Conservation (phyloP, 2,329 filamentous ascomycete species). For the Alternaria longipes region DNA sequence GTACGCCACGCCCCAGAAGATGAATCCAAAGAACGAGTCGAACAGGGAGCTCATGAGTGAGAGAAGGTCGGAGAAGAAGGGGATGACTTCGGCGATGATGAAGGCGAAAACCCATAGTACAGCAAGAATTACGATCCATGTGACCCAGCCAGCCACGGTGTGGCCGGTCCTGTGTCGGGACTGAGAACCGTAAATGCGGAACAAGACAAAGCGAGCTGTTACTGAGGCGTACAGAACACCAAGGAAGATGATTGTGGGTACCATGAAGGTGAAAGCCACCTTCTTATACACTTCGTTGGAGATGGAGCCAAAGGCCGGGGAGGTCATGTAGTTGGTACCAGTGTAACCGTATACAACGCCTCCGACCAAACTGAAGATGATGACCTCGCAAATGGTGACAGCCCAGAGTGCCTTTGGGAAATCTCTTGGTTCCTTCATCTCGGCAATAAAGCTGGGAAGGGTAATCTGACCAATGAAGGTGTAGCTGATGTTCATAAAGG, state of each 20-base stretch:
- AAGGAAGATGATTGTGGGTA: constrained; percentile 91
- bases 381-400: constrained; percentile 86
- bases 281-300: constrained; percentile 81
- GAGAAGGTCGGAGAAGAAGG: constrained; percentile 83
- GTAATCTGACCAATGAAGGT: constrained; percentile 97
- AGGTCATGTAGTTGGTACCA: constrained; percentile 86
- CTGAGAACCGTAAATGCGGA: constrained; percentile 78
- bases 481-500: constrained; percentile 94
- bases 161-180: constrained; percentile 82
- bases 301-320: constrained; percentile 87
- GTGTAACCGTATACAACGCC: constrained; percentile 85
- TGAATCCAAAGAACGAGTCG: constrained; percentile 93
- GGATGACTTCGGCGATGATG: constrained; percentile 90
- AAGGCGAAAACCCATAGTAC: constrained; percentile 86
- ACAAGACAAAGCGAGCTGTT: constrained; percentile 89
- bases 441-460: constrained; percentile 91
- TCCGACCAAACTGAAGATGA: constrained; percentile 86
- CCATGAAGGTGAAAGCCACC: constrained; percentile 92
- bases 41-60: constrained; percentile 87
- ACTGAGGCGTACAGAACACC: constrained; percentile 92
- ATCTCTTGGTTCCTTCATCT: constrained; percentile 83
- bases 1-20: constrained; percentile 89
- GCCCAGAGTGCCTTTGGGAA: constrained; percentile 94
- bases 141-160: constrained; percentile 80
- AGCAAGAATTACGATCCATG: constrained; percentile 79